A percentile compares a stretch with the other conserved stretches of the same genome.
Conservation (phyloP, 768 basidiomycete species). For the Suillus luteus region DNA sequence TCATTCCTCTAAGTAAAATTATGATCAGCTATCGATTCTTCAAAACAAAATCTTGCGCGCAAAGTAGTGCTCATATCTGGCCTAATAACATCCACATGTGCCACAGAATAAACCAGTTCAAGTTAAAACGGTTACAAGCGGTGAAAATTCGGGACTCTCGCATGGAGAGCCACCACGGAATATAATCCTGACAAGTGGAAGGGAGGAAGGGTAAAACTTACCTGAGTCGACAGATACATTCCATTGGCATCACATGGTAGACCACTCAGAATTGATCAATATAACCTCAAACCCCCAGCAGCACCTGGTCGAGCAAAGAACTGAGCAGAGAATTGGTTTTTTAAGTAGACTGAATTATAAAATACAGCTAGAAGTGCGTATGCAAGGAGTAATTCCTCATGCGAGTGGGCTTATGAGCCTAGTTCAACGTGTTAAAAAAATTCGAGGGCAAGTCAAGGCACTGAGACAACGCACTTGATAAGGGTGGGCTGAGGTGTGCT, state of each 20-base stretch:
- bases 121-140: conserved; percentile 49
- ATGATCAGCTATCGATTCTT: neutral
- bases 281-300: neutral
- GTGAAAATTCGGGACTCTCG: conserved; percentile 28
- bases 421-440: conserved; percentile 9
- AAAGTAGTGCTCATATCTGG: conserved; percentile 76
- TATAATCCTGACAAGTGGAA: conserved; percentile 52
- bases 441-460: conserved; percentile 8
- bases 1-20: neutral
- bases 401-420: conserved; percentile 95
- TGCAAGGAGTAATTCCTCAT: conserved; percentile 40
- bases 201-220: conserved; percentile 28
- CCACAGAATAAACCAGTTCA: conserved; percentile 50
- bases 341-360: conserved; percentile 26
- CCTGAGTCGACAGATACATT: conserved; percentile 16
- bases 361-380: conserved; percentile 26
- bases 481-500: conserved; percentile 94
- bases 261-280: neutral
- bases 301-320: neutral
- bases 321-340: conserved; percentile 10
- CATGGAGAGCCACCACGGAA: conserved; percentile 58
- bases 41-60: conserved; percentile 1
- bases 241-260: neutral
- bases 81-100: conserved; percentile 72
- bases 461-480: conserved; percentile 77